phyloP scores from a whole-genome alignment of 2,329 filamentous ascomycete genomes.

The Davidsoniella neocaledoniae region DNA sequence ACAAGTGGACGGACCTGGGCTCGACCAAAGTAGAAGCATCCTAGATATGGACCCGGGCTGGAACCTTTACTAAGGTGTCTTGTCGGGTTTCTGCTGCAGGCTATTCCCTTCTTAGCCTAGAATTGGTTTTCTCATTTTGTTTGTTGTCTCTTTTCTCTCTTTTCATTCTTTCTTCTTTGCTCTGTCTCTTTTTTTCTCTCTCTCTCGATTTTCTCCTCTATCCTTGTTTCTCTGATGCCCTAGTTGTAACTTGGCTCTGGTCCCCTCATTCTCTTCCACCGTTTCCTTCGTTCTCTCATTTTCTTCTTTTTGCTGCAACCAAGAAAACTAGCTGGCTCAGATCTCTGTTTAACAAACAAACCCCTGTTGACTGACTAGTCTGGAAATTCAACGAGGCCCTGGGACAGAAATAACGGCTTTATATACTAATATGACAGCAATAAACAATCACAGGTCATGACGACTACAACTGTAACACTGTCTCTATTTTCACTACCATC shows the following conservation, averaged over 20 bases:
- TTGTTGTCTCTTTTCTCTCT: background rate
- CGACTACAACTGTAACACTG: too few relatives aligned
- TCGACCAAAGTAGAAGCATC: conserved; percentile 1
- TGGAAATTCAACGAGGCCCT: too few relatives aligned
- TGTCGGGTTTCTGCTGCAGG: background rate
- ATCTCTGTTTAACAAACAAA: too few relatives aligned
- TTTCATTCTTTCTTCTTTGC: background rate
- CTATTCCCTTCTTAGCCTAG: background rate
- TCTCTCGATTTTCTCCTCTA: background rate
- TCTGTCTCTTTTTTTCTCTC: background rate
- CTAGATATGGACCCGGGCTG: conserved; percentile 4
- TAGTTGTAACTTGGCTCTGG: background rate
- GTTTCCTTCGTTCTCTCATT: background rate
- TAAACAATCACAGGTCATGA: too few relatives aligned
- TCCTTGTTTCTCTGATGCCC: conserved; percentile 1
- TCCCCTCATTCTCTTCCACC: background rate
- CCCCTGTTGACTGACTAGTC: too few relatives aligned
- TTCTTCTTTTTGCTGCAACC: background rate
- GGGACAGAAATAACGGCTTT: too few relatives aligned
- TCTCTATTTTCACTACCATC: too few relatives aligned
- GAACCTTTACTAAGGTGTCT: conserved; percentile 3
- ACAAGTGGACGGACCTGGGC: conserved; percentile 1
- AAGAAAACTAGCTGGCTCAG: background rate
- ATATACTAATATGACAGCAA: too few relatives aligned
- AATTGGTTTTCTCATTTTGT: background rate